Conservation (phyloP, 1,284 basidiomycete genomes). For the Cutaneotrichosporon sp. region DNA sequence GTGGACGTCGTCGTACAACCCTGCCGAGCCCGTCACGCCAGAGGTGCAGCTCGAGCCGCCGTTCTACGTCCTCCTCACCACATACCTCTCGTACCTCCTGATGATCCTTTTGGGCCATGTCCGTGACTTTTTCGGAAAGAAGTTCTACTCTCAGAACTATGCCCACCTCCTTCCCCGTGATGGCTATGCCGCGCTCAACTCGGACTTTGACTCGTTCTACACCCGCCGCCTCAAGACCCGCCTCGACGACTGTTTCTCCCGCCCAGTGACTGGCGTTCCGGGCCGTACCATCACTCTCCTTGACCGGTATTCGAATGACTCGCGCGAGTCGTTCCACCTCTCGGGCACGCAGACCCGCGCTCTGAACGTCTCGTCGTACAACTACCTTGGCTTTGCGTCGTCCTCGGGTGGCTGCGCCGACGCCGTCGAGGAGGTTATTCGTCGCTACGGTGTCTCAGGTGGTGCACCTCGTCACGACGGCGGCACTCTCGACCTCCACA, state of each 20-base stretch:
- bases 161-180: constrained; percentile 73
- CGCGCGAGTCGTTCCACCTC: constrained; percentile 71
- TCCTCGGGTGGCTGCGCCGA: constrained; percentile 89
- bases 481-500: constrained; percentile 78
- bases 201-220: constrained; percentile 99
- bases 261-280: constrained; percentile 90
- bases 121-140: constrained; percentile 92
- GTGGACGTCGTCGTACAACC: constrained; percentile 48
- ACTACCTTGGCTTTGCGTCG: constrained; percentile 98
- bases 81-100: constrained; percentile 83
- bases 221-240: constrained; percentile 89
- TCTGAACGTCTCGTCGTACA: constrained; percentile 97
- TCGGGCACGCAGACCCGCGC: constrained; percentile 79
- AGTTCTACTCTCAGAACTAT: constrained; percentile 66
- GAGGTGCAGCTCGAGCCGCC: constrained; percentile 69
- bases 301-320: constrained; percentile 78
- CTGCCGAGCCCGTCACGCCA: constrained; percentile 51
- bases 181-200: constrained; percentile 93
- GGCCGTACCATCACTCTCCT: constrained; percentile 85
- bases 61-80: constrained; percentile 85
- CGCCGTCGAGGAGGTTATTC: constrained; percentile 75
- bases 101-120: constrained; percentile 87
- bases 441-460: constrained; percentile 71
- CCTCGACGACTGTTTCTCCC: constrained; percentile 92
- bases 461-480: constrained; percentile 76